Conservation (phyloP, 2,329 filamentous ascomycete genomes). For the Cordyceps pruinosa region DNA sequence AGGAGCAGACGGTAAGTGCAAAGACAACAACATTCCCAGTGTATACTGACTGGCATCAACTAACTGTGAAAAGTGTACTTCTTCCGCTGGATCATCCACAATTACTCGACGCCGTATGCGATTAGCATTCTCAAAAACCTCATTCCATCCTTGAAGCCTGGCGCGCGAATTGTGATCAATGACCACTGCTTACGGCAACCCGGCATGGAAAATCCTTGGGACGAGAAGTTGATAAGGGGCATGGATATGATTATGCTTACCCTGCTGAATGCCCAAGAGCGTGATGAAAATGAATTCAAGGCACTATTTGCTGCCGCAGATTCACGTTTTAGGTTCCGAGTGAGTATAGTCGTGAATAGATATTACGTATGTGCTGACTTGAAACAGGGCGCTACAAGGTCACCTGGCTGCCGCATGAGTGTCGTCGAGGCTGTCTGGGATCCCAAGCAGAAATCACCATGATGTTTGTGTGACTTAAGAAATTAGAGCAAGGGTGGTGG, state of each 20-base stretch:
- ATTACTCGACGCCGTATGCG: constrained; percentile 50
- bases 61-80: constrained; percentile 40
- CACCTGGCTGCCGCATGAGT: constrained; percentile 38
- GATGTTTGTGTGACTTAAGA: not conserved
- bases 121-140: constrained; percentile 42
- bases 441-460: constrained; percentile 16
- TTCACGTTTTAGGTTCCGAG: constrained; percentile 37
- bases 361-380: constrained; percentile 12
- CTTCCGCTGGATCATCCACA: constrained; percentile 55
- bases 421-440: constrained; percentile 43
- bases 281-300: constrained; percentile 39
- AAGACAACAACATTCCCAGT: not conserved
- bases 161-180: constrained; percentile 42
- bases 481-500: not conserved
- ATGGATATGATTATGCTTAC: constrained; percentile 49
- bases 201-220: constrained; percentile 34
- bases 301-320: constrained; percentile 37
- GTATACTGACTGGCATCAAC: not conserved
- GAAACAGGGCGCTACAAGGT: constrained; percentile 32
- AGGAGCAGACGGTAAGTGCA: constrained; percentile 43
- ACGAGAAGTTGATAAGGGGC: constrained; percentile 39
- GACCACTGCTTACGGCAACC: constrained; percentile 37
- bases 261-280: constrained; percentile 45
- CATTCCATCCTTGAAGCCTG: constrained; percentile 47
- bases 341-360: constrained; percentile 15